phyloP scores from a whole-genome alignment of 495 filamentous ascomycete species.

The Penicillium salamii region DNA sequence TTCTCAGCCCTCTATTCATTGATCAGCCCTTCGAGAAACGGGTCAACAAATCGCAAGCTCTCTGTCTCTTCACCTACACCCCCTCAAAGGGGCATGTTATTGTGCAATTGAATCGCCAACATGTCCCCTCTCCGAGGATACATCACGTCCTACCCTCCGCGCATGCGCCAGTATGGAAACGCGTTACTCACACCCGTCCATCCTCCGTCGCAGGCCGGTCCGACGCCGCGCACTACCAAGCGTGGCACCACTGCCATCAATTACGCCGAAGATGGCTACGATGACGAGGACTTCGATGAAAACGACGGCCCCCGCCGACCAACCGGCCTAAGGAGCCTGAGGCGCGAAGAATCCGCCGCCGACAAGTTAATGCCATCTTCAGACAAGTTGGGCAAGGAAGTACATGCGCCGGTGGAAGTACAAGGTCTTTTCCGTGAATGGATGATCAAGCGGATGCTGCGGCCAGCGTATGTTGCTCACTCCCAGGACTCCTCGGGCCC shows the following conservation, averaged over 20 bases:
- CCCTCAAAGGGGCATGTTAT: conserved; percentile 41
- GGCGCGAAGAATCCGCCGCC: conserved; percentile 69
- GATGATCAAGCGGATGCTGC: conserved; percentile 76
- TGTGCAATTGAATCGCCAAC: conserved; percentile 39
- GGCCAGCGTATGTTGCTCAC: conserved; percentile 39
- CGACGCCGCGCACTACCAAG: conserved; percentile 84
- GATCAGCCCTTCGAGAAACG: conserved; percentile 13
- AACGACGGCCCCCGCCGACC: conserved; percentile 73
- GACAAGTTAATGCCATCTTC: conserved; percentile 54
- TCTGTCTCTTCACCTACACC: conserved; percentile 2
- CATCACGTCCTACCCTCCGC: conserved; percentile 86
- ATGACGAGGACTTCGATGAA: conserved; percentile 93
- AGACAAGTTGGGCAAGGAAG: conserved; percentile 82
- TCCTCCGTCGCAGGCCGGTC: conserved; percentile 62
- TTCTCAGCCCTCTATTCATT: not conserved
- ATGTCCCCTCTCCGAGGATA: conserved; percentile 78
- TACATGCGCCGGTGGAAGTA: conserved; percentile 72
- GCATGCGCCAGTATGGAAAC: conserved; percentile 88
- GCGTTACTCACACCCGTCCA: conserved; percentile 87
- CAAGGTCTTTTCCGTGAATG: conserved; percentile 92
- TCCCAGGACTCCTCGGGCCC: not conserved
- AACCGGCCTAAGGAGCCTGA: conserved; percentile 78
- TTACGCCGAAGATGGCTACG: conserved; percentile 93
- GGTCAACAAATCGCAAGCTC: conserved; percentile 19
- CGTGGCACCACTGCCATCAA: conserved; percentile 94